Base-by-base conservation (phyloP, 148 eudicot species). In the Amaranthus cruentus region DNA sequence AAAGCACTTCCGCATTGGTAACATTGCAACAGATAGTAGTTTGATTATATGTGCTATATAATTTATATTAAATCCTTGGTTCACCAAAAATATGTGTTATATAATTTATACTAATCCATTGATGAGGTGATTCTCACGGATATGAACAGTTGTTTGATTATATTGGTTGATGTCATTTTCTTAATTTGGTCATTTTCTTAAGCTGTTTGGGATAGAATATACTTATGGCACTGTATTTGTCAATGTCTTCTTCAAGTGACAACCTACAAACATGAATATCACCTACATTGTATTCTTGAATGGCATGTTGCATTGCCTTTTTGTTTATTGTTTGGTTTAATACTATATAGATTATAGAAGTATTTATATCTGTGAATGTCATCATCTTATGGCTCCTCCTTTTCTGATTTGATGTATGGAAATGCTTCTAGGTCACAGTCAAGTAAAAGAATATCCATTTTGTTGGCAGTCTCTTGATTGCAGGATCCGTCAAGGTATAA, bases 201-300 rank as follows among this genome's bases (percentile, higher is more conserved):
- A 47, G 42, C 38, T 4, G 4, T 15, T 66, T 66, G 38, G 55
- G 51, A 64, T 55, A 18, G 9, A 12, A 74, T 54, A 14, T n/a
- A 3, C 3, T 74, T 62, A 57, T 21, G 61, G 53, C 44, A 15
- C 65, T 66, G 9, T 13, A 49, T 62, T 62, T 53, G 18, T 18
- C 18, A 4, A 47, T 74, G 47, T 76, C 5, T 47, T 63, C 55
- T 7, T 64, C 81, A 91, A 93, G 86, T 83, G 46, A 91, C 97
- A 10, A 81, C 74, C 55, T 91, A 93, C 87, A 91, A 79, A 81
- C 97, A 91, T 74, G 97, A 91, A 81, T 91, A 86, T 81, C 97
- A 91, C 80, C 84, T 91, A 62, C 97, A 91, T 62, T 91, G 97
- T 58, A 89, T 91, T 61, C 89, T 91, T 76, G 97, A 91, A 80